A percentile compares a stretch with the other conserved stretches of the same genome.
phyloP scores from a whole-genome alignment of 768 basidiomycete genomes.

The Sarcomyxa edulis region DNA sequence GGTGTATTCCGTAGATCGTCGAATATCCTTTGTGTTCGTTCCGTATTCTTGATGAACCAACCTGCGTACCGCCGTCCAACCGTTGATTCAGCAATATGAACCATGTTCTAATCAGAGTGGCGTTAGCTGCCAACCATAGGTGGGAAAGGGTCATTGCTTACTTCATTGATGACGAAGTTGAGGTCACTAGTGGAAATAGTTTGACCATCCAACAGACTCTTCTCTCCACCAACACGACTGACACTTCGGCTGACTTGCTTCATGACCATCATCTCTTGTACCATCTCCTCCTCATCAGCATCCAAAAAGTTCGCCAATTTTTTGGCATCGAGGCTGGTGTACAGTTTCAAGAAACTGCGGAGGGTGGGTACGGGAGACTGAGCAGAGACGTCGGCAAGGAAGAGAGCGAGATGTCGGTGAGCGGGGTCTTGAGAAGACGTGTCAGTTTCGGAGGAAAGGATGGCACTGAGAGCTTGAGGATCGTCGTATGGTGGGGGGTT shows the following conservation, averaged over 20 bases:
- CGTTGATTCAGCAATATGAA: constrained; percentile 93
- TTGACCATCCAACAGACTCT: constrained; percentile 76
- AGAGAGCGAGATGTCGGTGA: constrained; percentile 77
- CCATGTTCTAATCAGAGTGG: constrained; percentile 68
- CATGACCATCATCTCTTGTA: constrained; percentile 96
- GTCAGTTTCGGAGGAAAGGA: constrained; percentile 33
- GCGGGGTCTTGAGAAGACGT: constrained; percentile 59
- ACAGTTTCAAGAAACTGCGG: constrained; percentile 89
- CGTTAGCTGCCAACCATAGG: not conserved
- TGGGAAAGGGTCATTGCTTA: constrained; percentile 33
- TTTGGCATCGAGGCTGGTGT: constrained; percentile 86
- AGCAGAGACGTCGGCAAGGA: constrained; percentile 77
- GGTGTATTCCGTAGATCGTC: constrained; percentile 65
- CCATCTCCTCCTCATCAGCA: constrained; percentile 87
- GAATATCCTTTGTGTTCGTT: constrained; percentile 82
- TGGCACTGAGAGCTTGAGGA: constrained; percentile 47
- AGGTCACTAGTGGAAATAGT: constrained; percentile 88
- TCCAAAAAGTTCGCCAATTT: constrained; percentile 93
- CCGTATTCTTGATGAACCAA: constrained; percentile 96
- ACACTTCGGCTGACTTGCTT: constrained; percentile 83
- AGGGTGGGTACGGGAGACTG: constrained; percentile 78
- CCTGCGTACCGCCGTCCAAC: constrained; percentile 91
- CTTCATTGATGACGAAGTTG: constrained; percentile 94
- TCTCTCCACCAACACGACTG: constrained; percentile 52
- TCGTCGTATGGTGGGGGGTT: constrained; percentile 95